These are phyloP conservation scores for Vanrija humicola DNA, from an alignment of 1,284 basidiomycete genomes.

Conservation along the genomic window DNA sequence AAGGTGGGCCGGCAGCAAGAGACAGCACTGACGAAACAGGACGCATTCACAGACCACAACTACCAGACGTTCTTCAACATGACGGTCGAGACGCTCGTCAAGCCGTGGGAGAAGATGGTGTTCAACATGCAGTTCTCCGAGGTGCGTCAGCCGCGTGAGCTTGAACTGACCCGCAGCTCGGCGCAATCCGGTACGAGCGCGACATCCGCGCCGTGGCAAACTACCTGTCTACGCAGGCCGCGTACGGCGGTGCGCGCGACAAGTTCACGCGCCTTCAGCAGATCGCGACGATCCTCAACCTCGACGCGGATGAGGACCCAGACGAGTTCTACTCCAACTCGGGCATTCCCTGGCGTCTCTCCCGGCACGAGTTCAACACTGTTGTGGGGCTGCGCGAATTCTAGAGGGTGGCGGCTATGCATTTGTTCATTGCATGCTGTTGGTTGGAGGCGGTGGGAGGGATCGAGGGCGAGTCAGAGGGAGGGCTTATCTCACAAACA, in stretches of 20 bases:
- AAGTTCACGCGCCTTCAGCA: constrained; percentile 90
- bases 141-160: constrained; percentile 51
- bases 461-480: too few species aligned
- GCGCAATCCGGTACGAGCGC: constrained; percentile 93
- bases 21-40: constrained; percentile 51
- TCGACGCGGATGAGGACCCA: constrained; percentile 84
- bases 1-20: not conserved
- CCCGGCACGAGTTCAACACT: constrained; percentile 68
- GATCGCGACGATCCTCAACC: constrained; percentile 84
- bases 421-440: not conserved
- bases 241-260: constrained; percentile 81
- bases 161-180: constrained; percentile 58
- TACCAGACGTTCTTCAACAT: constrained; percentile 80
- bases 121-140: constrained; percentile 81
- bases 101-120: constrained; percentile 90
- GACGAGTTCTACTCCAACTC: constrained; percentile 88
- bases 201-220: constrained; percentile 80
- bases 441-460: too few species aligned
- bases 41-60: constrained; percentile 79
- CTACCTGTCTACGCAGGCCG: constrained; percentile 78
- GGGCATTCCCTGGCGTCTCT: constrained; percentile 84
- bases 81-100: constrained; percentile 76
- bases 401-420: not conserved
- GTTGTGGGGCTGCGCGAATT: constrained; percentile 60
- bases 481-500: too few species aligned